Base-by-base conservation (phyloP, 202 grass and related monocot genomes). In the Zizania palustris region DNA sequence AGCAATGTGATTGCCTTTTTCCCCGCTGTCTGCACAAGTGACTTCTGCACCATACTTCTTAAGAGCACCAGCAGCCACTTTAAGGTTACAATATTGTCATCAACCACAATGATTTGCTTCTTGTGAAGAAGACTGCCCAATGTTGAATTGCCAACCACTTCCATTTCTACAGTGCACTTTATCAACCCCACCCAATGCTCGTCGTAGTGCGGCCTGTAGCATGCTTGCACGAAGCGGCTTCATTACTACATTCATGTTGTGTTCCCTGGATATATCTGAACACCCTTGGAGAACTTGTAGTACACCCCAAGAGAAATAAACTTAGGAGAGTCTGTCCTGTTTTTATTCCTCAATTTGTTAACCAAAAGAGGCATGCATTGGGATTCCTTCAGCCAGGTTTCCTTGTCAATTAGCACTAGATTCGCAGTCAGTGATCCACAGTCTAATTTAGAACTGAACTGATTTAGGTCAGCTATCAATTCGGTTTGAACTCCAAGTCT, bases 1-100 rank as follows among this genome's bases (percentile, higher is more conserved):
- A 99, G 75, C 79, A 84, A 69, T 35, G 38, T 44, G 5, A 93
- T 91, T 75, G 92, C 96, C 75, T 60, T 75, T 73, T 96, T 93
- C 46, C n/a, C 92, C 96, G 73, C 85, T 89, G 4, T 91, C 85
- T 61, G 85, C 83, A 41, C 85, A 89, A 74, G 79, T 87, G 57
- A 99, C 92, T 60, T 93, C 88, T 8, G 92, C 96, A 3, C 96
- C 96, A 49, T 99, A 99, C 79, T 96, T 96, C 74, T 96, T 96
- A 18, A 99, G 78, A 81, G 90, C 92, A 68, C 96, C 92, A 59
- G 67, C 92, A 13, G 96, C 96, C 76, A 99, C 96, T 84, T 89
- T 92, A 18, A 96, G 96, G 88, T 99, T 99, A 96, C 96, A 59
- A 68, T 37, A 74, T 95, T 99, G 78, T 99, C 96, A 42, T 99